These are phyloP conservation scores for Apiospora rasikravindrae DNA, from an alignment of 2,329 filamentous ascomycete genomes.

Conservation along the genomic window DNA sequence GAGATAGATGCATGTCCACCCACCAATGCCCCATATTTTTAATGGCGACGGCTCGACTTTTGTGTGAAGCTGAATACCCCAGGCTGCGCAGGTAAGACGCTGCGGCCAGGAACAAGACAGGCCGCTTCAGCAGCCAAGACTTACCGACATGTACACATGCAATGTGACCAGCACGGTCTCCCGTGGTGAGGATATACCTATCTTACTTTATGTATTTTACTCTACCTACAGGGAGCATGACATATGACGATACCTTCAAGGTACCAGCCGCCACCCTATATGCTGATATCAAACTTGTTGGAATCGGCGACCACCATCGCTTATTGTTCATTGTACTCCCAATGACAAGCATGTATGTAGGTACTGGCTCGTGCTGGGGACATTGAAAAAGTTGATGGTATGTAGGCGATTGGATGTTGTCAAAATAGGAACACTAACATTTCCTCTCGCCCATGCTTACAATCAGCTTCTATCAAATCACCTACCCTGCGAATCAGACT, in stretches of 20 bases:
- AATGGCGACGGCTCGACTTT: not conserved
- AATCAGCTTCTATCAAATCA: too few relatives aligned
- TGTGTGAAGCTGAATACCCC: not conserved
- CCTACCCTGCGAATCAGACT: too few relatives aligned
- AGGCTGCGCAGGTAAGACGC: not conserved
- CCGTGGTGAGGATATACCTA: not conserved
- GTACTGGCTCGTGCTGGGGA: not conserved
- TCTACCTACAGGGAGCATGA: not conserved
- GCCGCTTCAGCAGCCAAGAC: not conserved
- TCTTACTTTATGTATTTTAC: not conserved
- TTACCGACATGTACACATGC: not conserved
- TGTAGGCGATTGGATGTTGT: not conserved
- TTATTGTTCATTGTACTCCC: not conserved
- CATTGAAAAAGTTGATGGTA: not conserved
- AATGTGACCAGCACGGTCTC: not conserved
- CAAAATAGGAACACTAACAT: not conserved
- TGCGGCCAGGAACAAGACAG: not conserved
- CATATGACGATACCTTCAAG: not conserved
- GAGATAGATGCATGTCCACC: slow-evolving; percentile 10
- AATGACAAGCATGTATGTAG: too few relatives aligned
- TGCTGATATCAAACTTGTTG: not conserved
- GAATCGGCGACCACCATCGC: slow-evolving; percentile 1
- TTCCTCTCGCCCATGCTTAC: not conserved
- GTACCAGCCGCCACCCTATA: not conserved
- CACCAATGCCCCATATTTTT: not conserved